These are phyloP conservation scores for Neurospora sp. DNA, from an alignment of 495 filamentous ascomycete genomes.

Conservation along the genomic window DNA sequence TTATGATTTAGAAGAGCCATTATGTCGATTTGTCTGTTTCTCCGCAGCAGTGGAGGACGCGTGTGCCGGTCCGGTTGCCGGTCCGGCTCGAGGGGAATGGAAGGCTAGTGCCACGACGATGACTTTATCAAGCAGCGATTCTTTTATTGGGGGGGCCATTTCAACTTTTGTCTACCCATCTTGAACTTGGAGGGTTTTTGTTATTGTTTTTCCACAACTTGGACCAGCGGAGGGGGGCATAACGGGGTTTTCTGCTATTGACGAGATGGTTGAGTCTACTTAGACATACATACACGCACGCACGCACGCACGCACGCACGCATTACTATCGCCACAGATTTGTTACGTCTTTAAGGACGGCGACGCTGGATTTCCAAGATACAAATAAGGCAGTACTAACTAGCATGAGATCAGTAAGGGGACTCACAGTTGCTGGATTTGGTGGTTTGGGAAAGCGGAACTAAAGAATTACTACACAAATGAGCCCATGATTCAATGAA, in stretches of 20 bases:
- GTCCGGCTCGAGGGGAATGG: not conserved
- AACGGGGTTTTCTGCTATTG: not conserved
- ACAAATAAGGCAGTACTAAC: not conserved
- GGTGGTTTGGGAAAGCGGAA: not conserved
- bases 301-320: not conserved
- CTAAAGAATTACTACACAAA: not conserved
- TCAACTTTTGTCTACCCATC: not conserved
- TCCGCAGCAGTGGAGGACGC: not conserved
- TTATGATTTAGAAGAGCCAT: constrained; percentile 38
- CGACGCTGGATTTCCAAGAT: not conserved
- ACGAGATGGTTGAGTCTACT: not conserved
- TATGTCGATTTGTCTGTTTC: not conserved
- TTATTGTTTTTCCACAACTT: not conserved
- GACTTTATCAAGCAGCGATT: not conserved
- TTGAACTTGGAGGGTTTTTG: not conserved
- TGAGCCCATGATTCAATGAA: not conserved
- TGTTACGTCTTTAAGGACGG: not conserved
- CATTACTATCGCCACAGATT: not conserved
- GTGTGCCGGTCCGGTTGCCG: not conserved
- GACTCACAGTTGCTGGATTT: not conserved
- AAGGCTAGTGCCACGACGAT: not conserved
- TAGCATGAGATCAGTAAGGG: not conserved
- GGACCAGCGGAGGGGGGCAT: not conserved
- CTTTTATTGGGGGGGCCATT: not conserved
- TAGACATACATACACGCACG: not conserved